These are phyloP conservation scores for Cyberlindnera subsufficiens DNA, from an alignment of 805 yeast genomes.

Conservation along the genomic window DNA sequence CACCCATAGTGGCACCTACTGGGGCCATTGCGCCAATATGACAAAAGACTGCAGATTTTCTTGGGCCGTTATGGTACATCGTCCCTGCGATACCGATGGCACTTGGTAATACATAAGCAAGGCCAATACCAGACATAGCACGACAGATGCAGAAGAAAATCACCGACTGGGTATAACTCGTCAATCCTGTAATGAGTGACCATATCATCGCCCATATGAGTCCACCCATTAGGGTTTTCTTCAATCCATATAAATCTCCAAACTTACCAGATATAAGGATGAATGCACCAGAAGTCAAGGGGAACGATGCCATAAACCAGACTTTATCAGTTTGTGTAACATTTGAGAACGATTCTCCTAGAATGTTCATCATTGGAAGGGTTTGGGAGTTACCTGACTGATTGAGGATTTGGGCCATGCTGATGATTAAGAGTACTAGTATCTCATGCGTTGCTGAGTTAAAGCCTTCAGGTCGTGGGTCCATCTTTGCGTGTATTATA, in stretches of 20 bases:
- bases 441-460: constrained; percentile 19
- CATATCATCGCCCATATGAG: constrained; percentile 51
- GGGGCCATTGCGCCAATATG: constrained; percentile 57
- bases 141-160: constrained; percentile 47
- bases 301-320: constrained; percentile 72
- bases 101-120: constrained; percentile 53
- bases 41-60: constrained; percentile 50
- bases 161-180: constrained; percentile 42
- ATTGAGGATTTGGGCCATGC: constrained; percentile 33
- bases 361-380: constrained; percentile 29
- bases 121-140: constrained; percentile 59
- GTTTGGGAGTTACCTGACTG: constrained; percentile 36
- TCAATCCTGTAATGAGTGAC: constrained; percentile 55
- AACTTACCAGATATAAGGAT: constrained; percentile 62
- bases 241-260: constrained; percentile 70
- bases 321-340: constrained; percentile 28
- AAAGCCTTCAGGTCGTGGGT: constrained; percentile 13
- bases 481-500: constrained; percentile 2
- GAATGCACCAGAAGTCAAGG: constrained; percentile 68
- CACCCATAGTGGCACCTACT: constrained; percentile 50
- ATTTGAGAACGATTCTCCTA: constrained; percentile 27
- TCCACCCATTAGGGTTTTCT: constrained; percentile 46
- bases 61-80: constrained; percentile 37
- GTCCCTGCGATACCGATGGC: constrained; percentile 51
- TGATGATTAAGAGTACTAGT: constrained; percentile 23